Base-by-base conservation (phyloP, 352 stramenopile species). In the Phytophthora fragariaefolia region DNA sequence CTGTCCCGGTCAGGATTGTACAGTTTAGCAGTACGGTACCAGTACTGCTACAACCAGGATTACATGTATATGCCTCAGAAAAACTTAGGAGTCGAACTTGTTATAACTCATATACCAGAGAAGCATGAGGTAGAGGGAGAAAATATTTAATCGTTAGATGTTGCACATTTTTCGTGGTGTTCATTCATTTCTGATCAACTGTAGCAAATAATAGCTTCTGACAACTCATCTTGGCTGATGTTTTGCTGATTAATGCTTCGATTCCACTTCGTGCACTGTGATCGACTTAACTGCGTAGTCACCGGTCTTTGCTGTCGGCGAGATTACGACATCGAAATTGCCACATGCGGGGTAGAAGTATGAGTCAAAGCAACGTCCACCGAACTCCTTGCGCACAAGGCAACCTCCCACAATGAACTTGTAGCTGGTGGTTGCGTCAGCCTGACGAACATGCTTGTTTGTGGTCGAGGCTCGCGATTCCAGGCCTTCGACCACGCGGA, bases 261-360 rank as follows among this genome's bases (percentile, higher is more conserved):
- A 22, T n/a, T 45, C 22, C 38, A 23, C 6, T n/a, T 45, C 22
- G 38, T 45, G 38, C 38, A 45, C 1, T 6, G 38, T 23, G 38
- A 45, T 45, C 38, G 38, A 45, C 5, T 23, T 22, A 13, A 45
- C 38, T 6, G 38, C 38, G 38, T 45, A 45, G 38, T 45, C 17
- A 12, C 17, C 38, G 6, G 38, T 45, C 38, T 23, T 45, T n/a
- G 38, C 38, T 13, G 20, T 13, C 38, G 38, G 38, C 17, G 38
- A 45, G 38, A 45, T 45, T n/a, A 45, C 38, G 38, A 45, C 38
- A n/a, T 45, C 38, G 17, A 23, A 45, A n/a, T 45, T 45, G 38
- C 38, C 38, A 10, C 38, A 45, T 22, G 20, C 38, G 1, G 38
- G 38, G 17, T 45, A 45, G 17, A 45, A 45, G 17, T 23, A 45